A percentile compares a stretch with the other conserved stretches of the same genome.
Evolutionary conservation across 768 basidiomycete species (phyloP).

Genomic region (Kwoniella dendrophila): DNA sequence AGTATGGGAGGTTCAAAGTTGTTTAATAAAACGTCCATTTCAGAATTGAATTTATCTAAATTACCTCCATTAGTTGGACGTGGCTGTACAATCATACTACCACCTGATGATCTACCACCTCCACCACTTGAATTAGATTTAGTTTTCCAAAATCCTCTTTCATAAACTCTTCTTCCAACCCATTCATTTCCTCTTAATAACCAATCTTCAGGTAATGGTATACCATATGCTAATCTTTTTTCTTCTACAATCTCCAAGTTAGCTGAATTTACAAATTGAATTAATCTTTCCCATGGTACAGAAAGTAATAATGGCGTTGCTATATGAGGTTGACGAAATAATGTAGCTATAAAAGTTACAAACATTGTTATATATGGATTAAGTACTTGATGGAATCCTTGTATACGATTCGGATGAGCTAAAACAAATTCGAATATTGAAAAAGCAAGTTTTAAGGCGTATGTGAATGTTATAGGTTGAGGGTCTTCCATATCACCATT

Average conservation of each 20-base stretch:
- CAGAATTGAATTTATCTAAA: constrained; percentile 57
- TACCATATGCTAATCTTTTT: constrained; percentile 66
- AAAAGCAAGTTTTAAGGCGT: constrained; percentile 78
- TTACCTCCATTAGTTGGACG: constrained; percentile 13
- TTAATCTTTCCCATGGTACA: constrained; percentile 81
- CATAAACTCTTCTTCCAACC: constrained; percentile 85
- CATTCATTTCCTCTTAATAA: constrained; percentile 94
- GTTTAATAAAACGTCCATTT: constrained; percentile 77
- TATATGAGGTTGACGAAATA: constrained; percentile 68
- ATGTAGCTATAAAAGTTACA: constrained; percentile 82
- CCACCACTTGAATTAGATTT: constrained; percentile 34
- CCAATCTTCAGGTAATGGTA: constrained; percentile 90
- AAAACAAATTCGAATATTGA: constrained; percentile 73
- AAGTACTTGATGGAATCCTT: constrained; percentile 60
- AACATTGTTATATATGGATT: constrained; percentile 87
- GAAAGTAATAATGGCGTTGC: constrained; percentile 69
- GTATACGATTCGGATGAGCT: constrained; percentile 60
- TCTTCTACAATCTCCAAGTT: constrained; percentile 57
- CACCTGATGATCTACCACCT: constrained; percentile 27
- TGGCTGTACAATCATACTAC: constrained; percentile 49
- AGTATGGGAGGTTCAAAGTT: constrained; percentile 59
- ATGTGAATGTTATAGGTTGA: constrained; percentile 68
- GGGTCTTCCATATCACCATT: constrained; percentile 16
- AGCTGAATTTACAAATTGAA: constrained; percentile 65
- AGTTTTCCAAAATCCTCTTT: constrained; percentile 91